Percentiles rank a stretch among this genome's conserved stretches.
These are phyloP conservation scores for Cryptococcus sp. DNA, from an alignment of 1,284 basidiomycete species.

Conservation along the genomic window DNA sequence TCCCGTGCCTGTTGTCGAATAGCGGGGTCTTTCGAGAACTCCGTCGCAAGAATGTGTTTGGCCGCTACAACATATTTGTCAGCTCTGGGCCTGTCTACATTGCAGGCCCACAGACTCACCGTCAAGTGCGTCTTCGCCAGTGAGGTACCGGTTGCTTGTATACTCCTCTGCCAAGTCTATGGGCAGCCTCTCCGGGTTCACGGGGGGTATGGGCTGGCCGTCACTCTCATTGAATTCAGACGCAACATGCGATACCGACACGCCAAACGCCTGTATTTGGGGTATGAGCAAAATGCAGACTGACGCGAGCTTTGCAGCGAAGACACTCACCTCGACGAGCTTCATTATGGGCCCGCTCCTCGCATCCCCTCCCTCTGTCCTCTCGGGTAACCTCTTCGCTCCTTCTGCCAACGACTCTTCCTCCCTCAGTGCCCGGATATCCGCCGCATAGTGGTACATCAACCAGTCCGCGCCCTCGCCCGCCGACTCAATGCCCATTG, in stretches of 20 bases:
- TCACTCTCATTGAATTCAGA: constrained; percentile 37
- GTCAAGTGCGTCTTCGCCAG: constrained; percentile 34
- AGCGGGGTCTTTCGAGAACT: constrained; percentile 89
- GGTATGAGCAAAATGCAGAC: neutral
- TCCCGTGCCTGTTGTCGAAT: constrained; percentile 76
- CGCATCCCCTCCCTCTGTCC: constrained; percentile 24
- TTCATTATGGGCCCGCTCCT: constrained; percentile 41
- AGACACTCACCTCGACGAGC: constrained; percentile 39
- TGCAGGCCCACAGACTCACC: constrained; percentile 18
- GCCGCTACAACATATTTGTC: constrained; percentile 45
- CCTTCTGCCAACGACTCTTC: constrained; percentile 65
- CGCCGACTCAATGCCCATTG: constrained; percentile 71
- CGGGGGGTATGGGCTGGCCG: constrained; percentile 26
- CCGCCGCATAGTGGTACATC: constrained; percentile 65
- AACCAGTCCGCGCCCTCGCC: constrained; percentile 92
- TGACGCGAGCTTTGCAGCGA: too few relatives aligned
- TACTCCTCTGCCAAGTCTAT: constrained; percentile 47
- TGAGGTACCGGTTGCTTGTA: constrained; percentile 30
- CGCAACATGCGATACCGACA: constrained; percentile 35
- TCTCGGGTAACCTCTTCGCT: constrained; percentile 34
- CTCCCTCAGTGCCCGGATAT: constrained; percentile 64
- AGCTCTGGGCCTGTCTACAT: neutral
- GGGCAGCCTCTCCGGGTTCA: constrained; percentile 40
- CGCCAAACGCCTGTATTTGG: constrained; percentile 34
- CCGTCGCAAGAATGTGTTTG: constrained; percentile 80